Percentiles rank a stretch among this genome's conserved stretches.
Evolutionary conservation across 108 stramenopile species (phyloP).

Genomic region (Skeletonema menzelii): DNA sequence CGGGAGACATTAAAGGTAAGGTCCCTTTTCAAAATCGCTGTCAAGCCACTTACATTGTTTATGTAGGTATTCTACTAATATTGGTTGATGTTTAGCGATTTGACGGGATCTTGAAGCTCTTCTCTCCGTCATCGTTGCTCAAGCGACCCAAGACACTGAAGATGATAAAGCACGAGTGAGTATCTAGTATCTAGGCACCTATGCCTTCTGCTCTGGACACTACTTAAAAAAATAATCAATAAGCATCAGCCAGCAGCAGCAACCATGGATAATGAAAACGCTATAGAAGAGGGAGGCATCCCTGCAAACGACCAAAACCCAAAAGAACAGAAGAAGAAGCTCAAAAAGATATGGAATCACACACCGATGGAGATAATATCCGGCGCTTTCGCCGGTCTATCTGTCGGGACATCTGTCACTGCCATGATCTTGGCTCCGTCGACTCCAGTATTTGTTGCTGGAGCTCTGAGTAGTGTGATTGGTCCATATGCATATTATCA

Average conservation of each 20-base stretch:
- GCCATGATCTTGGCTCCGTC: slow-evolving; percentile 60
- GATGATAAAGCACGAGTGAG: background rate
- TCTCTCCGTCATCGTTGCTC: no score
- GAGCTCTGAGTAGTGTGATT: slow-evolving; percentile 57
- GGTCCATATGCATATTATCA: slow-evolving; percentile 74
- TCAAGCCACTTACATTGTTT: no score
- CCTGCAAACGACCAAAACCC: background rate
- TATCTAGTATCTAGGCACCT: no score
- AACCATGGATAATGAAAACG: slow-evolving; percentile 6
- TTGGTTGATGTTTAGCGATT: background rate
- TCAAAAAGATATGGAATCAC: slow-evolving; percentile 56
- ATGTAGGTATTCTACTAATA: no score
- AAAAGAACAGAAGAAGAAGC: slow-evolving; percentile 6
- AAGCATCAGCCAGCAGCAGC: background rate
- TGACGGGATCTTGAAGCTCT: background rate
- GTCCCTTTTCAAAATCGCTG: background rate
- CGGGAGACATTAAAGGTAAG: background rate
- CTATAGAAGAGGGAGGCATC: background rate
- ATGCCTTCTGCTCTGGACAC: background rate
- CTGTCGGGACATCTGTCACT: slow-evolving; percentile 51
- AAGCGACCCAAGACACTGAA: background rate
- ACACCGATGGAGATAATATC: slow-evolving; percentile 59
- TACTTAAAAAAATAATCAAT: background rate
- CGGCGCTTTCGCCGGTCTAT: slow-evolving; percentile 48
- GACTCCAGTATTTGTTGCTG: slow-evolving; percentile 53